Evolutionary conservation across 1,284 basidiomycete species (phyloP).

Genomic region (Tausonia pullulans): DNA sequence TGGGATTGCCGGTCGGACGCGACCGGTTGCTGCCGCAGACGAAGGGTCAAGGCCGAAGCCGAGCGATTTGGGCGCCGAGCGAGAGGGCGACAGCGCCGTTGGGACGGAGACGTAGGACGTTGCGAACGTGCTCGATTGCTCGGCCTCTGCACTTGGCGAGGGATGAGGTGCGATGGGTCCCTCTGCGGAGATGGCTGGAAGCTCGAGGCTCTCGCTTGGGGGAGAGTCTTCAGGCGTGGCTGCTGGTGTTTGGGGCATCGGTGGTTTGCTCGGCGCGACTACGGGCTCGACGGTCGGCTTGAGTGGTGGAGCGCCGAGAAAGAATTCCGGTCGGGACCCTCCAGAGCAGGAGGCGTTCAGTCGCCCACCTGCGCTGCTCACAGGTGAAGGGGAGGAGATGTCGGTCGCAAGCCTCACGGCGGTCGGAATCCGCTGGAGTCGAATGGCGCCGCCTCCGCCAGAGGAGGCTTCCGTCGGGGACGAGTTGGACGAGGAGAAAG

Average conservation of each 20-base stretch:
- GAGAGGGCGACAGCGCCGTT: conserved; percentile 19
- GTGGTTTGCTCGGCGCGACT: not conserved
- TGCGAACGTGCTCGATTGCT: conserved; percentile 17
- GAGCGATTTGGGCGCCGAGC: conserved; percentile 22
- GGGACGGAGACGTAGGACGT: conserved; percentile 1
- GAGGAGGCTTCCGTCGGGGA: conserved; percentile 18
- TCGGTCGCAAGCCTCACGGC: conserved; percentile 42
- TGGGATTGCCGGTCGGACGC: conserved; percentile 24
- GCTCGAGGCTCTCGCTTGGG: not conserved
- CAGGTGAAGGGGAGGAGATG: conserved; percentile 14
- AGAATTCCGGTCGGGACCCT: not conserved
- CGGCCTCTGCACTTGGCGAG: not conserved
- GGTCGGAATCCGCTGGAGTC: conserved; percentile 42
- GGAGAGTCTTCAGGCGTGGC: conserved; percentile 4
- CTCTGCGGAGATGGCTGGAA: not conserved
- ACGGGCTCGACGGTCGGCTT: not conserved
- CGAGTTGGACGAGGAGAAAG: conserved; percentile 21
- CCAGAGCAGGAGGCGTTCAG: not conserved
- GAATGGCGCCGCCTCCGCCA: conserved; percentile 31
- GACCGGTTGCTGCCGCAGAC: not conserved
- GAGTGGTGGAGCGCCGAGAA: not conserved
- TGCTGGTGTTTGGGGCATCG: not conserved
- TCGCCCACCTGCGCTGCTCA: conserved; percentile 8
- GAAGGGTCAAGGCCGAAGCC: conserved; percentile 14
- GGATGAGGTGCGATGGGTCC: not conserved